A percentile compares a stretch with the other conserved stretches of the same genome.
Evolutionary conservation across 768 basidiomycete genomes (phyloP).

Genomic region (Holtermannia corniformis): DNA sequence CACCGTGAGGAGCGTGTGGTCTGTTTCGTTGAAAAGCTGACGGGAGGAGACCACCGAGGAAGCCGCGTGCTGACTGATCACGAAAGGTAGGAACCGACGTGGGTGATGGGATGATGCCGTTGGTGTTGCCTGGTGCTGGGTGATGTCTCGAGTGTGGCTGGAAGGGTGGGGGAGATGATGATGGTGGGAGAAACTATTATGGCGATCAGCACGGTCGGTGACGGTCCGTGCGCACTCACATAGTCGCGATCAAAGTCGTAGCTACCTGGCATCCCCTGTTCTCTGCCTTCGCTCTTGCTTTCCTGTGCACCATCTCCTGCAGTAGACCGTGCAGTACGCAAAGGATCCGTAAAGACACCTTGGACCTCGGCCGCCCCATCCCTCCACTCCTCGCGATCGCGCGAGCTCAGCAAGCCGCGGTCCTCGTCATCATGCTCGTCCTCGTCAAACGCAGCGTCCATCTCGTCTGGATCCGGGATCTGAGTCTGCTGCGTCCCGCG

Average conservation of each 20-base stretch:
- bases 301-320: too few species aligned
- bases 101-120: constrained; percentile 31
- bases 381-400: constrained; percentile 7
- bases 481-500: neutral
- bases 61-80: constrained; percentile 50
- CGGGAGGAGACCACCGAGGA: constrained; percentile 31
- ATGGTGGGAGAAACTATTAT: constrained; percentile 30
- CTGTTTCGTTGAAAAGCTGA: constrained; percentile 22
- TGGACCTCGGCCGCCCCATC: constrained; percentile 21
- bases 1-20: constrained; percentile 3
- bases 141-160: constrained; percentile 31
- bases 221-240: constrained; percentile 15
- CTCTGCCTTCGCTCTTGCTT: too few species aligned
- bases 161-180: constrained; percentile 37
- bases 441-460: constrained; percentile 70
- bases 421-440: constrained; percentile 54
- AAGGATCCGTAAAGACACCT: constrained; percentile 18
- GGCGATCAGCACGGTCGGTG: constrained; percentile 4
- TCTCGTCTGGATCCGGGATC: constrained; percentile 46
- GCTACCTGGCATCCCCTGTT: constrained; percentile 29
- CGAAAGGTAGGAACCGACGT: constrained; percentile 44
- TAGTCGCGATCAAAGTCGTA: constrained; percentile 41
- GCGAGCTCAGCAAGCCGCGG: constrained; percentile 8
- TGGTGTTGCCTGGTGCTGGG: constrained; percentile 38
- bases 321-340: constrained; percentile 9